phyloP scores from a whole-genome alignment of 2,329 filamentous ascomycete genomes.

The Periconia sp. region DNA sequence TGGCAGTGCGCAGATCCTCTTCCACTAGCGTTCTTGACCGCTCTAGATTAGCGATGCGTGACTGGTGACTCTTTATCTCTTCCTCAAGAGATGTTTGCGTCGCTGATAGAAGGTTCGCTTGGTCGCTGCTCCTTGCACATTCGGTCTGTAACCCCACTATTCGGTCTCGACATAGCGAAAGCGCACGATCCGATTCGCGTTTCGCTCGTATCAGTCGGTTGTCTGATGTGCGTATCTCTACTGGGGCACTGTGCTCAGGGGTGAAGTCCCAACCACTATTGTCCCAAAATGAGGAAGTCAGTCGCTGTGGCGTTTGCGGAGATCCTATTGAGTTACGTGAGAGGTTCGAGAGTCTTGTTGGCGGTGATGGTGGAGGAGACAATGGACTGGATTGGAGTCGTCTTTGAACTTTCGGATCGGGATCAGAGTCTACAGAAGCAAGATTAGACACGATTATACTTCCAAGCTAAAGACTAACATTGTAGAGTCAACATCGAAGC shows the following conservation, averaged over 20 bases:
- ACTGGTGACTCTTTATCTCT: constrained; percentile 35
- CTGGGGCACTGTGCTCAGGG: constrained; percentile 18
- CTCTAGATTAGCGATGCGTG: constrained; percentile 35
- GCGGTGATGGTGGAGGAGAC: constrained; percentile 42
- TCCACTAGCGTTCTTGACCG: constrained; percentile 29
- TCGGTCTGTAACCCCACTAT: constrained; percentile 41
- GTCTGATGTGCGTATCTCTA: constrained; percentile 39
- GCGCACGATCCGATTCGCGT: constrained; percentile 44
- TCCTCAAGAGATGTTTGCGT: constrained; percentile 28
- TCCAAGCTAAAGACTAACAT: constrained; percentile 25
- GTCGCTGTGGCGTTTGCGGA: constrained; percentile 32
- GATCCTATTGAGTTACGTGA: constrained; percentile 17
- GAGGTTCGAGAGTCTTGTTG: constrained; percentile 25
- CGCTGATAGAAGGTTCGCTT: constrained; percentile 21
- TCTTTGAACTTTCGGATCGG: constrained; percentile 25
- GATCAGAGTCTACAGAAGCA: constrained; percentile 28
- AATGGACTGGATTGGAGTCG: constrained; percentile 30
- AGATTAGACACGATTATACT: constrained; percentile 8
- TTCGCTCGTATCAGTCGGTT: constrained; percentile 44
- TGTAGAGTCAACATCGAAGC: constrained; percentile 45
- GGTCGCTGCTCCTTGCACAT: constrained; percentile 33
- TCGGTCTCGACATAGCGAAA: constrained; percentile 41
- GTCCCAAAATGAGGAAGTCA: constrained; percentile 29
- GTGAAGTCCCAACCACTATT: constrained; percentile 28
- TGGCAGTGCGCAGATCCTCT: constrained; percentile 27